phyloP scores from a whole-genome alignment of 495 filamentous ascomycete species.

The Penicillium dipodomyicola region DNA sequence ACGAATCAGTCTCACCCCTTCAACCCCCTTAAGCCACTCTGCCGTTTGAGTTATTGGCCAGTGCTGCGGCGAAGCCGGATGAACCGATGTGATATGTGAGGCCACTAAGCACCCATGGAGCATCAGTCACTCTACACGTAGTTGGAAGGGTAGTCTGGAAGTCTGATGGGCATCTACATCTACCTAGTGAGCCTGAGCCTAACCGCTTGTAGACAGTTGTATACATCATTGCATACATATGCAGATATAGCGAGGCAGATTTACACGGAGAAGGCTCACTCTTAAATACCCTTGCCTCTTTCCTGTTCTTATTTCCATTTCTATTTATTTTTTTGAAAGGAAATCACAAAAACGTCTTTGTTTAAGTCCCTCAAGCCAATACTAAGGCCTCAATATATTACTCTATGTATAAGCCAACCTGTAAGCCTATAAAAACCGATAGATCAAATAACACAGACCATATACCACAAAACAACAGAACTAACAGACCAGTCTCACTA shows the following conservation, averaged over 20 bases:
- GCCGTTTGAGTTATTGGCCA: too few species aligned
- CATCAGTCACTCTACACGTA: too few species aligned
- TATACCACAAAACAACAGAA: background rate
- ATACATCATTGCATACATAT: too few species aligned
- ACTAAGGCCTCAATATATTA: background rate
- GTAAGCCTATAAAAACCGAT: background rate
- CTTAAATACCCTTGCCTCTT: background rate
- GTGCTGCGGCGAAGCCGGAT: too few species aligned
- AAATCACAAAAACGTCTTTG: background rate
- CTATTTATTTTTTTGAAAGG: background rate
- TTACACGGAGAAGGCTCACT: background rate
- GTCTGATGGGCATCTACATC: too few species aligned
- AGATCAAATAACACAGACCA: background rate
- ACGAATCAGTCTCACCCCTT: background rate
- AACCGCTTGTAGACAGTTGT: too few species aligned
- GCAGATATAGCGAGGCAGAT: background rate
- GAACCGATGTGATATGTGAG: too few species aligned
- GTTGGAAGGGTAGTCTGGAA: too few species aligned
- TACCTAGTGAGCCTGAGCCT: too few species aligned
- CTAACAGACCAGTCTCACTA: background rate
- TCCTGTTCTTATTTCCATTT: background rate
- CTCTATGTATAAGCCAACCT: background rate
- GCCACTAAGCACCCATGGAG: too few species aligned
- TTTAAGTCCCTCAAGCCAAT: background rate
- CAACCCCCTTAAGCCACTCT: background rate